phyloP scores from a whole-genome alignment of 257 asterid genomes.

The Ocimum tenuiflorum region DNA sequence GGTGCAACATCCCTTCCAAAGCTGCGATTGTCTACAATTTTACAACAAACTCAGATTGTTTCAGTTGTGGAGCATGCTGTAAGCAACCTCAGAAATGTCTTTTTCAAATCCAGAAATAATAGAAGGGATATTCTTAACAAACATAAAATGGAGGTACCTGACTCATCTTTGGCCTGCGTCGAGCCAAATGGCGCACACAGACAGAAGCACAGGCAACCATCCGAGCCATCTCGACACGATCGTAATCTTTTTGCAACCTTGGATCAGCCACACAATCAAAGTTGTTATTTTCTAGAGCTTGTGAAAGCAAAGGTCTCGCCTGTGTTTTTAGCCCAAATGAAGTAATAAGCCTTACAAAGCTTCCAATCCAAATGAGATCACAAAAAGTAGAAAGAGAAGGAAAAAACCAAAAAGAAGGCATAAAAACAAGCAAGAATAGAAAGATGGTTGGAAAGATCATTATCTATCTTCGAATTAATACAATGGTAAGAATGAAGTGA shows the following conservation, averaged over 20 bases:
- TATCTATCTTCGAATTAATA: neutral
- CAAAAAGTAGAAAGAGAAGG: neutral
- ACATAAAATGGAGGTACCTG: slow-evolving; percentile 39
- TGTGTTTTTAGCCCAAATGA: slow-evolving; percentile 16
- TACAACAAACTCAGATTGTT: neutral
- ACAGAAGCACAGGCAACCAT: slow-evolving; percentile 85
- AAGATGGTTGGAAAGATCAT: neutral
- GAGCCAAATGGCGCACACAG: slow-evolving; percentile 78
- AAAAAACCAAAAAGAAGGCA: too few species aligned
- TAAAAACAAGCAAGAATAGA: neutral
- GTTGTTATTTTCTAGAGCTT: slow-evolving; percentile 51
- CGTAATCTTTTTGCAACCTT: slow-evolving; percentile 55
- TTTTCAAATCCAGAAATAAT: too few species aligned
- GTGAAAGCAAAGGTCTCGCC: slow-evolving; percentile 90
- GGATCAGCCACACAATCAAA: slow-evolving; percentile 64
- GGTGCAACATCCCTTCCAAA: slow-evolving; percentile 60
- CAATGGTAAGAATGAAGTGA: neutral
- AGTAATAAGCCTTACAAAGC: neutral
- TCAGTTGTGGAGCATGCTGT: too few species aligned
- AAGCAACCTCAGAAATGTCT: too few species aligned
- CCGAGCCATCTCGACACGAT: slow-evolving; percentile 55
- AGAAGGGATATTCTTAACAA: neutral
- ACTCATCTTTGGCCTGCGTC: slow-evolving; percentile 73
- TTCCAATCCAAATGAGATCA: neutral
- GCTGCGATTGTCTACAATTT: slow-evolving; percentile 46